phyloP scores from a whole-genome alignment of 768 basidiomycete genomes.

The Botryobasidium botryosum region DNA sequence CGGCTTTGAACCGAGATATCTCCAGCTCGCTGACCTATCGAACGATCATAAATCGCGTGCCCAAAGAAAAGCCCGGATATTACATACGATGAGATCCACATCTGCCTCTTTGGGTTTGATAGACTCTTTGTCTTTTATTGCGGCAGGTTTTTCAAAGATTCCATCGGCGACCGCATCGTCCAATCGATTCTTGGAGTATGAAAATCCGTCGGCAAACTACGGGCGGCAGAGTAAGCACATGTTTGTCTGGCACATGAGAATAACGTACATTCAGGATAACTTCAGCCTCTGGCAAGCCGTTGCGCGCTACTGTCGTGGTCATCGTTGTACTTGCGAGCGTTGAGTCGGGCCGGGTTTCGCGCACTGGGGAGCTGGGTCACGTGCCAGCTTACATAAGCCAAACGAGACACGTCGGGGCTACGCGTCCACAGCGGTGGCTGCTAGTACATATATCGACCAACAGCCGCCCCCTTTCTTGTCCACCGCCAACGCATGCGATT shows the following conservation, averaged over 20 bases:
- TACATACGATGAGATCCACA: slow-evolving; percentile 6
- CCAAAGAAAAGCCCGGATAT: too few species aligned
- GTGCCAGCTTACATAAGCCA: too few species aligned
- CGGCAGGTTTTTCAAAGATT: slow-evolving; percentile 4
- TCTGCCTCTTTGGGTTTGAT: slow-evolving; percentile 5
- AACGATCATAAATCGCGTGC: too few species aligned
- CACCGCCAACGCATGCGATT: too few species aligned
- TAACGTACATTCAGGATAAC: neutral
- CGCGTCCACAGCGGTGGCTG: too few species aligned
- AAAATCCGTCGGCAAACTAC: slow-evolving; percentile 6
- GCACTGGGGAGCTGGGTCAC: too few species aligned
- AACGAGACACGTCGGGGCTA: too few species aligned
- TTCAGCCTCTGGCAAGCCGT: slow-evolving; percentile 2
- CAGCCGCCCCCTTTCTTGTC: too few species aligned
- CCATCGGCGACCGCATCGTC: slow-evolving; percentile 4
- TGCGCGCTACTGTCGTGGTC: neutral
- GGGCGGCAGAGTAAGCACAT: neutral
- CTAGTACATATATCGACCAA: too few species aligned
- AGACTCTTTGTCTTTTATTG: neutral
- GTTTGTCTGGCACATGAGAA: neutral
- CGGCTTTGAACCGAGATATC: slow-evolving; percentile 1
- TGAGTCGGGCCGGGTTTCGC: too few species aligned
- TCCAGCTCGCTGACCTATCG: slow-evolving; percentile 7
- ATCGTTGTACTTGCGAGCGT: too few species aligned
- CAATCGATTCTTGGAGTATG: slow-evolving; percentile 6